These are phyloP conservation scores for Daldinia loculata DNA, from an alignment of 495 filamentous ascomycete species.

Conservation along the genomic window DNA sequence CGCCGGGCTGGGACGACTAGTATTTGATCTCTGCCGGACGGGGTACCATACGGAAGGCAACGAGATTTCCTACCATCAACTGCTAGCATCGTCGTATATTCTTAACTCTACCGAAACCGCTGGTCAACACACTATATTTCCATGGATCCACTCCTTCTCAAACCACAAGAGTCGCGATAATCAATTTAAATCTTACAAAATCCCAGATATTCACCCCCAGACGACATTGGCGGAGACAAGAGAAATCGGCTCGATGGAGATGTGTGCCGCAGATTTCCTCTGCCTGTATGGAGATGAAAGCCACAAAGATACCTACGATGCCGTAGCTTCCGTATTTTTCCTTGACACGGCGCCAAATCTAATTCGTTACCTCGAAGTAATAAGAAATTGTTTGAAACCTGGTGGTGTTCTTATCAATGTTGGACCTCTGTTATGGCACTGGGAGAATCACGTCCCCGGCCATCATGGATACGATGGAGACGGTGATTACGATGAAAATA, in stretches of 20 bases:
- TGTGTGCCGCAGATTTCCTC: conserved; percentile 86
- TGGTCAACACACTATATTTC: conserved; percentile 73
- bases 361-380: conserved; percentile 84
- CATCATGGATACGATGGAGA: conserved; percentile 55
- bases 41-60: conserved; percentile 88
- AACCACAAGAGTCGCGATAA: conserved; percentile 76
- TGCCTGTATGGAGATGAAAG: conserved; percentile 71
- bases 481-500: conserved; percentile 54
- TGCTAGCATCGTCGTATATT: conserved; percentile 86
- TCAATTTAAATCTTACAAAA: conserved; percentile 72
- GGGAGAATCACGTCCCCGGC: conserved; percentile 65
- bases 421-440: conserved; percentile 93
- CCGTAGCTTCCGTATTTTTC: conserved; percentile 90
- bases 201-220: conserved; percentile 82
- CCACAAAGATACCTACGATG: conserved; percentile 73
- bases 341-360: conserved; percentile 96
- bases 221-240: conserved; percentile 57
- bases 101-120: conserved; percentile 67
- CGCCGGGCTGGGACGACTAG: conserved; percentile 79
- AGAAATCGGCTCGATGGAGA: conserved; percentile 73
- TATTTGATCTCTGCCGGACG: conserved; percentile 79
- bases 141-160: conserved; percentile 82
- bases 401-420: conserved; percentile 89
- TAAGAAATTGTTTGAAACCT: conserved; percentile 76
- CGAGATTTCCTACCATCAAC: conserved; percentile 93